Conservation (phyloP, 2,329 filamentous ascomycete genomes). For the Hymenoscyphus salicellus region DNA sequence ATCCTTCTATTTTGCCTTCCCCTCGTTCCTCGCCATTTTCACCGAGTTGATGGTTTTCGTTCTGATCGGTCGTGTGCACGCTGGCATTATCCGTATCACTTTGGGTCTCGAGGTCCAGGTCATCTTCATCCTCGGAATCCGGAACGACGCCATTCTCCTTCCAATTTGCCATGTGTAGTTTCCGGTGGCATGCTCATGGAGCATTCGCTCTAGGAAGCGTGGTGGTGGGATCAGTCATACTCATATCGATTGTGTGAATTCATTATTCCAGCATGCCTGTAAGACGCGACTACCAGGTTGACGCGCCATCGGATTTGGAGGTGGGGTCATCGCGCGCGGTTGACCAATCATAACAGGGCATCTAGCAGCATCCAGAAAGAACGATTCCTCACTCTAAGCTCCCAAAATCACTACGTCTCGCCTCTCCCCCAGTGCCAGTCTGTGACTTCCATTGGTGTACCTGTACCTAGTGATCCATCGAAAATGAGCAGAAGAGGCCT, state of each 20-base stretch:
- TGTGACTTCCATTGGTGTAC: not conserved
- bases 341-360: not conserved
- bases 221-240: constrained; percentile 6
- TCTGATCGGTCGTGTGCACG: constrained; percentile 1
- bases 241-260: not conserved
- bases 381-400: not conserved
- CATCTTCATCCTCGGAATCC: constrained; percentile 38
- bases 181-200: constrained; percentile 25
- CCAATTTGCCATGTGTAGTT: constrained; percentile 34
- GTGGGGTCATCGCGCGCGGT: not conserved
- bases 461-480: not conserved
- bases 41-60: constrained; percentile 4
- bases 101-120: constrained; percentile 18
- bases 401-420: no score
- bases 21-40: not conserved
- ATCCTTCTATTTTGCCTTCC: not conserved
- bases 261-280: not conserved
- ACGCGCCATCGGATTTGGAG: not conserved
- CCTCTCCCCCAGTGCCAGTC: not conserved
- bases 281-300: not conserved
- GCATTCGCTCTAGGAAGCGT: constrained; percentile 17
- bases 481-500: not conserved
- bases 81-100: not conserved
- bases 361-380: not conserved
- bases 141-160: constrained; percentile 38